These are phyloP conservation scores for Reticulascus tulasneorum DNA, from an alignment of 2,329 filamentous ascomycete species.

Conservation along the genomic window DNA sequence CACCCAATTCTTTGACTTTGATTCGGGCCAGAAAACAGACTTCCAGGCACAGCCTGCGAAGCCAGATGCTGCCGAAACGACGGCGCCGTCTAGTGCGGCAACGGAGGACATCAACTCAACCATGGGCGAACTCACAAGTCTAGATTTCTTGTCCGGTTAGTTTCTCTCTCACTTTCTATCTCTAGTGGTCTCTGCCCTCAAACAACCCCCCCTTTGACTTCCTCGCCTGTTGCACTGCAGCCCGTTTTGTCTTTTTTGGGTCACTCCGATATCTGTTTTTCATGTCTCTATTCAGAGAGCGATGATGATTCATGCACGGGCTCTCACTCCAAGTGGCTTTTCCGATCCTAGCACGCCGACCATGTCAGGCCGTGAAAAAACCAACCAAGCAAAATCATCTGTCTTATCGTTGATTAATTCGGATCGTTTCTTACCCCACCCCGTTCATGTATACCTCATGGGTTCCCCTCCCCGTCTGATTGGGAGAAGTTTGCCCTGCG, in stretches of 20 bases:
- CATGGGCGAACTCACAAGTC: slow-evolving; percentile 40
- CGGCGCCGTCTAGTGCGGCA: slow-evolving; percentile 19
- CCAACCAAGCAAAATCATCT: slow-evolving; percentile 8
- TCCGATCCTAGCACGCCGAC: too few species aligned
- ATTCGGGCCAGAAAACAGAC: slow-evolving; percentile 58
- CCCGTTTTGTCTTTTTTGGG: not conserved
- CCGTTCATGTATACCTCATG: slow-evolving; percentile 12
- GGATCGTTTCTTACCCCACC: slow-evolving; percentile 11
- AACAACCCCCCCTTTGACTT: too few species aligned
- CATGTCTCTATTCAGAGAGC: not conserved
- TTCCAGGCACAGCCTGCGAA: slow-evolving; percentile 48
- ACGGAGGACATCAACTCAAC: slow-evolving; percentile 25
- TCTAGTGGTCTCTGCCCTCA: too few species aligned
- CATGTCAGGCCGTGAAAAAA: too few species aligned
- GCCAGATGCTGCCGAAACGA: slow-evolving; percentile 30
- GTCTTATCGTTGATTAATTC: slow-evolving; percentile 10
- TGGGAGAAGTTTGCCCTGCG: slow-evolving; percentile 22
- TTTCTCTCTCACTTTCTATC: slow-evolving; percentile 15
- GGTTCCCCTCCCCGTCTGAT: slow-evolving; percentile 20
- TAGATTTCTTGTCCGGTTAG: slow-evolving; percentile 51
- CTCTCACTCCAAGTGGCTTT: slow-evolving; percentile 10
- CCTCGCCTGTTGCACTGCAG: not conserved
- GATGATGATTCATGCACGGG: slow-evolving; percentile 6
- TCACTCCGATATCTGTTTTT: not conserved
- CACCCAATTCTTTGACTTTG: slow-evolving; percentile 77